Conservation (phyloP, 1,284 basidiomycete genomes). For the Athelia psychrophila region DNA sequence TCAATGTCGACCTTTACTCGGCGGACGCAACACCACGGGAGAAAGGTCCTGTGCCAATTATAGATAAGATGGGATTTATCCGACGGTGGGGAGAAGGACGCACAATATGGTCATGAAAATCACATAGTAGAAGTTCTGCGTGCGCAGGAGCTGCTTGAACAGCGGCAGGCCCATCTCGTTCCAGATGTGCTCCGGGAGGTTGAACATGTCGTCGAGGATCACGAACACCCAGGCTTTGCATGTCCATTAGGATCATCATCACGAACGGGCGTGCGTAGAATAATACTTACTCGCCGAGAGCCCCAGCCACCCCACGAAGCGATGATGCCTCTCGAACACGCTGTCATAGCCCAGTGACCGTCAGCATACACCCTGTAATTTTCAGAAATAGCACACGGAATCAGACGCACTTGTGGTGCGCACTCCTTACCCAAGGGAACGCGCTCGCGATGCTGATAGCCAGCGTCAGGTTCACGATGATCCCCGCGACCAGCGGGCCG, state of each 20-base stretch:
- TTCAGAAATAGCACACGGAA: not conserved
- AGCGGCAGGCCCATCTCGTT: constrained; percentile 53
- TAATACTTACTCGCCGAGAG: constrained; percentile 46
- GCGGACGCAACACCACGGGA: constrained; percentile 76
- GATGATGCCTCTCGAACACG: constrained; percentile 67
- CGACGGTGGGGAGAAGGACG: constrained; percentile 21
- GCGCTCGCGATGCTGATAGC: constrained; percentile 53
- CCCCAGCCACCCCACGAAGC: constrained; percentile 69
- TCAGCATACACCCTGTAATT: constrained; percentile 4
- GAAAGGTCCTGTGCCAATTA: constrained; percentile 45
- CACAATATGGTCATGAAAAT: constrained; percentile 73
- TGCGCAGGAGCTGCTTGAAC: constrained; percentile 60
- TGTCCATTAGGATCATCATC: constrained; percentile 3
- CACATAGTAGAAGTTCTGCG: constrained; percentile 78
- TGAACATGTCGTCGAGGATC: constrained; percentile 63
- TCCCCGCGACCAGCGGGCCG: constrained; percentile 54
- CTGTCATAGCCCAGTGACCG: too few species aligned
- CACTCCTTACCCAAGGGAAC: too few species aligned
- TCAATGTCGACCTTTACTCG: constrained; percentile 73
- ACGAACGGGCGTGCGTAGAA: not conserved
- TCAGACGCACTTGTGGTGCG: constrained; percentile 59
- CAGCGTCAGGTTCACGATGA: constrained; percentile 56
- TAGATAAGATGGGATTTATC: not conserved
- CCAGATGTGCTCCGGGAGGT: constrained; percentile 56
- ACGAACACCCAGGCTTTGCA: constrained; percentile 59